These are phyloP conservation scores for Scenedesmus sp. DNA, from an alignment of 163 green algal species.

Conservation along the genomic window DNA sequence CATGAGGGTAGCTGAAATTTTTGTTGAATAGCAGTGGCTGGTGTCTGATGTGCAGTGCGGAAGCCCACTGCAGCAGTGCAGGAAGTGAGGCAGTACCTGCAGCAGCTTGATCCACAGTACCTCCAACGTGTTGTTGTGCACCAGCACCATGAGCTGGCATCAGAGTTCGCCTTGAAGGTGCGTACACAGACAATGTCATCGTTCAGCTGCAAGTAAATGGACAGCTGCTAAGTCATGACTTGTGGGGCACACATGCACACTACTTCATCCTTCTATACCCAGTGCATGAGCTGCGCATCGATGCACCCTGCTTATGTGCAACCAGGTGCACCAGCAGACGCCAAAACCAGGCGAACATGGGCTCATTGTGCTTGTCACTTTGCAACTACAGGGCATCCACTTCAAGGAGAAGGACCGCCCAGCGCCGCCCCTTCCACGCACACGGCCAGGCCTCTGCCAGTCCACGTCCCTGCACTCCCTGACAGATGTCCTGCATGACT, in stretches of 20 bases:
- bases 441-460: background rate
- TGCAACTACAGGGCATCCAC: conserved; percentile 39
- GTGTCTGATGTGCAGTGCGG: conserved; percentile 19
- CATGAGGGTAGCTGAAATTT: background rate
- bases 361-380: background rate
- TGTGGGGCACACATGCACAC: background rate
- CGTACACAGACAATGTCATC: background rate
- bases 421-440: conserved; percentile 7
- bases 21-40: background rate
- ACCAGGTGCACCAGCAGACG: background rate
- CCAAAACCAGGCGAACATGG: background rate
- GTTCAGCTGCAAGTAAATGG: background rate
- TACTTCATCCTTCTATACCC: background rate
- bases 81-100: conserved; percentile 39
- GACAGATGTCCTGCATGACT: background rate
- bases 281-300: background rate
- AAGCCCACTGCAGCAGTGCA: conserved; percentile 34
- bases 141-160: conserved; percentile 50
- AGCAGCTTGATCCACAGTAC: conserved; percentile 28
- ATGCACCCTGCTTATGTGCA: background rate
- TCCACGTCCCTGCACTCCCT: conserved; percentile 41
- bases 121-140: conserved; percentile 46
- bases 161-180: conserved; percentile 48
- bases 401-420: conserved; percentile 39
- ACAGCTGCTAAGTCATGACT: background rate